Percentiles rank a stretch among this genome's conserved stretches.
Conservation (phyloP, 2,329 filamentous ascomycete species). For the Passalora sequoiae region DNA sequence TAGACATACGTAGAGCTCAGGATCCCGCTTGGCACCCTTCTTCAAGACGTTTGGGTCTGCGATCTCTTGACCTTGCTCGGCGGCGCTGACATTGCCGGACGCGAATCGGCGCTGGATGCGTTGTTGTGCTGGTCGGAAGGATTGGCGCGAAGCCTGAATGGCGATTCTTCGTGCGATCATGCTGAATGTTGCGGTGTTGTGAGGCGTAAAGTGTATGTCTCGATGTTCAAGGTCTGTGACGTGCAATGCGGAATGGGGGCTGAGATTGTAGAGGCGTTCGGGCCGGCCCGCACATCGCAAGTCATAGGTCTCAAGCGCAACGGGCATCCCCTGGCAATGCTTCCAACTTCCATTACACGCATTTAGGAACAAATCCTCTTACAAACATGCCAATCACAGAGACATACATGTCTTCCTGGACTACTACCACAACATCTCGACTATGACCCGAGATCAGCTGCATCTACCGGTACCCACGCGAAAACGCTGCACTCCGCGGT, state of each 20-base stretch:
- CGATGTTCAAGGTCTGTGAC: slow-evolving; percentile 5
- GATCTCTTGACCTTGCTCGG: slow-evolving; percentile 42
- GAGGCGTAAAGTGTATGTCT: not conserved
- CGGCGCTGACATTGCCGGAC: slow-evolving; percentile 37
- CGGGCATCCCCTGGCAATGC: no score
- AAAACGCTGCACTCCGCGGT: not conserved
- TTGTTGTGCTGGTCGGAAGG: slow-evolving; percentile 29
- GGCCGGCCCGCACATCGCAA: no score
- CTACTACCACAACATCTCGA: no score
- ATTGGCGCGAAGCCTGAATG: slow-evolving; percentile 41
- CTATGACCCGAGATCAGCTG: no score
- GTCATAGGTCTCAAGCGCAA: no score
- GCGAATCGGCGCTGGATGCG: slow-evolving; percentile 34
- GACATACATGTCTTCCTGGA: no score
- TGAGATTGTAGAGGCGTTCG: no score
- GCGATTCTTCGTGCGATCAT: slow-evolving; percentile 43
- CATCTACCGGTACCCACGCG: no score
- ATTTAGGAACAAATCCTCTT: no score
- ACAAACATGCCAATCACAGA: no score
- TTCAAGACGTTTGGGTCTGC: slow-evolving; percentile 45
- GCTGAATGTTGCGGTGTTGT: slow-evolving; percentile 37
- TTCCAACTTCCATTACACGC: no score
- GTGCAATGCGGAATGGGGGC: slow-evolving; percentile 4
- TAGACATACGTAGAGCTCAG: slow-evolving; percentile 66
- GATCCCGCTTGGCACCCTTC: slow-evolving; percentile 63